Base-by-base conservation (phyloP, 257 asterid species). In the Solanum phureja region DNA sequence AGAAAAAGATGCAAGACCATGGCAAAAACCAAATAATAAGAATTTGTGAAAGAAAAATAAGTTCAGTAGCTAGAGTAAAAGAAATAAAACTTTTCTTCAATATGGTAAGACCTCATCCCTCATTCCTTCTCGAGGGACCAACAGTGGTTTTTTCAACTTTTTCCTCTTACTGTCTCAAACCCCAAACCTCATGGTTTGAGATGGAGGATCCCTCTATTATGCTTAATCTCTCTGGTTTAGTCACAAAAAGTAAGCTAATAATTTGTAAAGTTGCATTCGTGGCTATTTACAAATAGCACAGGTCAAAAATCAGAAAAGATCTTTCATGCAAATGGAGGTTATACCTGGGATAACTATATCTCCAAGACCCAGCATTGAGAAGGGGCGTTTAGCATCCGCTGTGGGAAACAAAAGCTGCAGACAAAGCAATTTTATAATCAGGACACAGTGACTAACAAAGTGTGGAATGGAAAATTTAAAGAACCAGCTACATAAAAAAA, bases 301-400 rank as follows among this genome's bases (percentile, higher is more conserved):
- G 31, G 52, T 33, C 12, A 56, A 52, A 21, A 18, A 16, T 31
- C 42, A 49, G 71, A 8, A 60, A 84, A 35, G 18, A 11, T 10
- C 7, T 60, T 62, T 62, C 7, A 34, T 7, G 69, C 6, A 35
- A 44, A 82, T n/a, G 62, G 85, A 81, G 35, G 87, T 79, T 90
- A 56, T 92, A 96, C 99, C 99, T 83, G 99, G 99, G 90, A 97
- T 95, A 62, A 97, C 99, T 79, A 95, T 97, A 88, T 97, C 99
- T 87, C 99, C 99, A 86, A 97, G 99, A 88, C 99, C 99, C 86
- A 97, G 91, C 99, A 97, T 97, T 34, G 99, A 97, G 93, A 95
- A 97, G 56, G 99, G 99, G 18, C 99, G 98, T 19, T 93, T 87
- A 23, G 96, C 52, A 88, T 96, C 96, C 82, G 95, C 88, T 44